Evolutionary conservation across 495 filamentous ascomycete genomes (phyloP), one percentile per base, ranked within the genome.

Genomic region (Schizothecium vesticola): DNA sequence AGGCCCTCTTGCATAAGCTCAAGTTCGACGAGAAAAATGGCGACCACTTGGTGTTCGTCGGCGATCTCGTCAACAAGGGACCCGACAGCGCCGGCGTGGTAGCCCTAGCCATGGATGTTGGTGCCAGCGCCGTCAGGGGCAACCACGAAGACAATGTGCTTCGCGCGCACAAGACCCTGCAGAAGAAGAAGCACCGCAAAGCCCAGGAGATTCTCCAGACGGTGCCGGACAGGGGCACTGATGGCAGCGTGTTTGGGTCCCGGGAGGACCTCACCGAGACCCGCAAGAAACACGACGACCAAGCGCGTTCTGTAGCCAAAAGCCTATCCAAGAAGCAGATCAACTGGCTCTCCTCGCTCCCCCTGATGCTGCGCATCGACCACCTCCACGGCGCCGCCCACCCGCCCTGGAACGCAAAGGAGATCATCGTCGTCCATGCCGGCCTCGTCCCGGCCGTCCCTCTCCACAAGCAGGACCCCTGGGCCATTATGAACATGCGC

Each of bases 81-180:
- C 94, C 94, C 11, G 89, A 96, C 74, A 94, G 91, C 65, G 61
- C 80, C 1, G 92, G 91, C 29, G 92, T 97, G 0, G 82, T 99
- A 29, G 86, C 92, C 65, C 78, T 93, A 19, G 91, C 89, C 12
- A 88, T 89, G 67, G 74, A 83, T 16, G 77, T 91, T 26, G 84
- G 83, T 19, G 94, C 94, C 3, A 89, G 88, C 31, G 91, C 86
- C 66, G 92, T 97, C 1, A 88, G 95, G 26, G 95, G 95, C 16
- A 98, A 99, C 79, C 93, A 97, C 77, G 95, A 99, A 74, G 92
- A 99, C 73, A 84, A 88, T 11, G 83, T 97, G 13, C 81, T 96
- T 22, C 80, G 66, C 23, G 66, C 62, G 2, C 55, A 67, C 61
- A 64, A 59, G 61, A 58, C 60, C 1, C 56, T 64, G 8, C 65